These are phyloP conservation scores for Quercus phellos DNA, from an alignment of 331 rosid genomes.

Conservation along the genomic window DNA sequence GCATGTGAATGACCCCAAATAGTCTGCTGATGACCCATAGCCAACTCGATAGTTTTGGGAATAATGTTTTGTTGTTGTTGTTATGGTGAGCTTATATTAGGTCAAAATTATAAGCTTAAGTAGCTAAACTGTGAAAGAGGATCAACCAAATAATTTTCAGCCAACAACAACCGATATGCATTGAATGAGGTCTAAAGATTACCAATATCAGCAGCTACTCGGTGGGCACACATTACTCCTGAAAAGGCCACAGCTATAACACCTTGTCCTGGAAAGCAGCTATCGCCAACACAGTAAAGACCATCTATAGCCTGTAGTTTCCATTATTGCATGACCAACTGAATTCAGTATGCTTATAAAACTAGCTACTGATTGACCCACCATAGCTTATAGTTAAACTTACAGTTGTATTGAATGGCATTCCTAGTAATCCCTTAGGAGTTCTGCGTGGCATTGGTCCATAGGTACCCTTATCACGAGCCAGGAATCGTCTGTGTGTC, in stretches of 20 bases:
- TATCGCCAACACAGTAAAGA: conserved; percentile 96
- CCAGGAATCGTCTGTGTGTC: conserved; percentile 83
- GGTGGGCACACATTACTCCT: conserved; percentile 95
- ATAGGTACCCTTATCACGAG: conserved; percentile 81
- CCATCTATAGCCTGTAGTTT: conserved; percentile 74
- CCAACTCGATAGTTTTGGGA: no score
- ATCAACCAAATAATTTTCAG: not conserved
- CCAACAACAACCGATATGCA: not conserved
- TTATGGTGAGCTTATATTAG: not conserved
- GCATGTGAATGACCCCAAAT: no score
- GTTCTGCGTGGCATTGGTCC: conserved; percentile 89
- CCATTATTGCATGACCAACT: conserved; percentile 1
- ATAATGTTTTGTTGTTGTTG: no score
- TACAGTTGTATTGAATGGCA: conserved; percentile 96
- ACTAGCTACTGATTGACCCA: not conserved
- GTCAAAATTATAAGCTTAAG: not conserved
- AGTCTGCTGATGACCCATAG: no score
- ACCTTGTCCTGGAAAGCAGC: conserved; percentile 98
- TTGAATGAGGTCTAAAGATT: conserved; percentile 18
- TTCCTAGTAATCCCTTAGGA: conserved; percentile 86
- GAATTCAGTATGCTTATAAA: conserved; percentile 10
- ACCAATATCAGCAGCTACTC: conserved; percentile 94
- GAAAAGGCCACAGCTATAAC: conserved; percentile 95
- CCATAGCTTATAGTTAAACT: conserved; percentile 12
- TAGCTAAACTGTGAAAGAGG: not conserved